Base-by-base conservation (phyloP, 2,329 filamentous ascomycete genomes). In the Gnomoniopsis smithogilvyi region DNA sequence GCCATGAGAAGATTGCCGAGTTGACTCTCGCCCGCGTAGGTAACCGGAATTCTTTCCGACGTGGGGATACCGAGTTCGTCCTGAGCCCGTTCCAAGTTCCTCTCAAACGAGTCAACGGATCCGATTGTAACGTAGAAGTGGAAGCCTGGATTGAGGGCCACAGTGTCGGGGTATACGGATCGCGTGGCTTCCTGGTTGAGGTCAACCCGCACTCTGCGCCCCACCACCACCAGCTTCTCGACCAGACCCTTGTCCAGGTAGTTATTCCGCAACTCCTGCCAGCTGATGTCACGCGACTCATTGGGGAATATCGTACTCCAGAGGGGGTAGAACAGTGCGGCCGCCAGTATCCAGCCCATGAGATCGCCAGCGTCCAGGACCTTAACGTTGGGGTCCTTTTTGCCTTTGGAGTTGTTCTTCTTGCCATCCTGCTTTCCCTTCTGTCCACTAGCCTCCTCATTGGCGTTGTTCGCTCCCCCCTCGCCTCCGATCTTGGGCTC, bases 171-270 rank as follows among this genome's bases (percentile, higher is more conserved):
- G 68, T 93, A 92, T 74, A 89, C 83, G 51, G 83, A 76, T 26
- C 84, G 81, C 15, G 89, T 85, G 51, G 88, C 89, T 67, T 94
- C 90, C 51, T 86, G 86, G 73, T 94, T 86, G 56, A 96, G 79
- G 65, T 92, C 84, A n/a, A 92, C 90, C 26, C 66, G 63, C 49
- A 98, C 95, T 62, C 84, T 85, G 67, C 85, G 87, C 64, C 87
- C 84, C 66, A 92, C 87, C 54, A 96, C 83, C 36, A 96, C 88
- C 19, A 99, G 82, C 78, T 93, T 97, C 76, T 97, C 91, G 21
- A 99, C 93, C 24, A 99, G 82, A 8, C 95, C 95, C 80, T 96
- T 97, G 76, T 97, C 92, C 62, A 99, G 80, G 80, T 96, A 98
- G 34, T 92, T 95, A 66, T 86, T 93, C 63, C 91, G 83, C 76